Conservation (phyloP, 352 stramenopile genomes). For the Pythium volutum region DNA sequence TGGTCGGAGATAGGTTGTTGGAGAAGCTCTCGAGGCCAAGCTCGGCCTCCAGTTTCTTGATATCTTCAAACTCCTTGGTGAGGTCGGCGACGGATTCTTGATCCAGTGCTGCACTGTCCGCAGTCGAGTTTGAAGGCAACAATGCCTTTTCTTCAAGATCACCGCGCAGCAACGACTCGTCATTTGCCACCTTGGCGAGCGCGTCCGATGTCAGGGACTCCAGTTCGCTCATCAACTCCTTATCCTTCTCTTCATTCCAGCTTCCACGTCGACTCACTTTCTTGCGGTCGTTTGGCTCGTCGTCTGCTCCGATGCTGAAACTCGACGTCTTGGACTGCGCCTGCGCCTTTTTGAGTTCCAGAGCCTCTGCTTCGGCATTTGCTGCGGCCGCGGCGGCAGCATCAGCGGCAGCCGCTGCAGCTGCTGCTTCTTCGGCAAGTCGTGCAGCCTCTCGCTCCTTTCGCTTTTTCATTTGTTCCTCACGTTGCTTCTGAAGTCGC, state of each 20-base stretch:
- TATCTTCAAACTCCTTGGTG: conserved; percentile 74
- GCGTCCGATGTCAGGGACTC: conserved; percentile 69
- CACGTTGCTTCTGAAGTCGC: conserved; percentile 62
- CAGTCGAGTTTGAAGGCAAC: not conserved
- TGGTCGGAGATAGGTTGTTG: conserved; percentile 42
- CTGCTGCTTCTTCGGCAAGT: conserved; percentile 34
- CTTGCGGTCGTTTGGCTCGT: conserved; percentile 40
- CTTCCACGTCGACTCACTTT: conserved; percentile 63
- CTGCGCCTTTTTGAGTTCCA: conserved; percentile 37
- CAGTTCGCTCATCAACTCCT: conserved; percentile 83
- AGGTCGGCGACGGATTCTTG: conserved; percentile 44
- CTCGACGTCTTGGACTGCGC: conserved; percentile 24
- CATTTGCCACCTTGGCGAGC: conserved; percentile 43
- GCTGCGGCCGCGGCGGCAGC: conserved; percentile 33
- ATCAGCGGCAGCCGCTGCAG: conserved; percentile 28
- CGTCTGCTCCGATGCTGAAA: conserved; percentile 77
- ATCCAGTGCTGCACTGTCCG: conserved; percentile 11
- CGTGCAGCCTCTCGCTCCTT: conserved; percentile 58
- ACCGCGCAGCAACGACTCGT: conserved; percentile 24
- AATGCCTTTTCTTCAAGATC: conserved; percentile 47
- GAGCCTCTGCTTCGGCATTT: conserved; percentile 31
- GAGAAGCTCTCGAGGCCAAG: conserved; percentile 67
- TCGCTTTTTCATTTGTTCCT: conserved; percentile 60
- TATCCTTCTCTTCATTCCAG: conserved; percentile 85
- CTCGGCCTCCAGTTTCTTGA: conserved; percentile 82